Evolutionary conservation across 78 protist species (phyloP), one percentile per base, ranked within the genome.

Genomic region (Guillardia theta): DNA sequence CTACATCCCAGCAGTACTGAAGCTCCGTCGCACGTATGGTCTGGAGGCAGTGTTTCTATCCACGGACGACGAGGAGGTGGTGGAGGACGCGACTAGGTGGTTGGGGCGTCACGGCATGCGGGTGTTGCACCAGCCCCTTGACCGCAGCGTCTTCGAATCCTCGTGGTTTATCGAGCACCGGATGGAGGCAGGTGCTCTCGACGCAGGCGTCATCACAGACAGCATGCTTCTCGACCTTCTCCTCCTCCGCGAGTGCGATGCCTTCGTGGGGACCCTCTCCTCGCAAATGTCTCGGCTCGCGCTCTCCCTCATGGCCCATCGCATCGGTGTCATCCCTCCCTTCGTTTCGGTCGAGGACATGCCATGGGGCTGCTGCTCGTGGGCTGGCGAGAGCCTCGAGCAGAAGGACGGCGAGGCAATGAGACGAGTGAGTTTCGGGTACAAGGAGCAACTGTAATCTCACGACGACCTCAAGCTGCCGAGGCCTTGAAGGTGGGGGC

Each of bases 161-260:
- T 1, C 70, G 27, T 58, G 70, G 70, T 78, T 78, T 48, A 78
- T 78, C 90, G 90, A 78, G 50, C 90, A 78, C 33, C 90, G 90
- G 2, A 30, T 78, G 18, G 90, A 78, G 39, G 90, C 90, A 36
- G 43, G 39, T 3, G 90, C 90, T 45, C 30, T 43, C 24, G 90
- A 78, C 48, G 53, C 50, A 22, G 24, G 24, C 53, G 48, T 43
- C 50, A 43, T 70, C 45, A 43, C 83, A 15, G 83, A 70, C 45
- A 70, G 83, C 83, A 70, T 70, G 83, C 45, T 70, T 24, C 46
- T 70, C n/a, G 83, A 70, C 83, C 41, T 70, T 12, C 22, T 33
- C 45, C 83, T 70, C 36, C 83, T 70, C n/a, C 45, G 45, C 9
- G 83, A 70, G 41, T 70, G 83, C 41, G 83, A 70, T 43, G n/a